These are phyloP conservation scores for Catunica adiposa DNA, from an alignment of 2,329 filamentous ascomycete genomes.

Conservation along the genomic window DNA sequence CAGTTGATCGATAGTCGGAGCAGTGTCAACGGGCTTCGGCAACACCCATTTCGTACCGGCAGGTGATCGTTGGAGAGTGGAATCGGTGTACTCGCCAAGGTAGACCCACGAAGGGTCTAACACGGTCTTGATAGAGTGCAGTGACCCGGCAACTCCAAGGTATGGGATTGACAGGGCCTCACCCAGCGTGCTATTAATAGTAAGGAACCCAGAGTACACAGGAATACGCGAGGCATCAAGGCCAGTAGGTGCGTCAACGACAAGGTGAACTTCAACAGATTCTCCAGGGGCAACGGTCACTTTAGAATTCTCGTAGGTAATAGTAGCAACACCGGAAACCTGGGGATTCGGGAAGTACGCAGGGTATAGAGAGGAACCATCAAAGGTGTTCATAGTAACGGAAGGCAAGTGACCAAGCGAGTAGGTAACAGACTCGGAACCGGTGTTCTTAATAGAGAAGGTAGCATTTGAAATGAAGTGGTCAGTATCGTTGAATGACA, in stretches of 20 bases:
- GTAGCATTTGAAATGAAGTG: constrained; percentile 17
- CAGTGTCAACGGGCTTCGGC: not conserved
- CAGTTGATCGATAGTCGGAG: not conserved
- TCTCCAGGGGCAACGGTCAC: constrained; percentile 17
- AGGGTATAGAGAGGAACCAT: constrained; percentile 5
- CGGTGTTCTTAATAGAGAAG: constrained; percentile 27
- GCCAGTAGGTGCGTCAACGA: constrained; percentile 16
- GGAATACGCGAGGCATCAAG: constrained; percentile 21
- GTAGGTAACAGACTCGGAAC: constrained; percentile 22
- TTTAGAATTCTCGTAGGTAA: not conserved
- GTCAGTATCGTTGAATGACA: constrained; percentile 30
- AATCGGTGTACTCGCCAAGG: constrained; percentile 4
- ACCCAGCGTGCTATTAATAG: constrained; percentile 24
- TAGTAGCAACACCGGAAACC: not conserved
- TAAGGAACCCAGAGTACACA: constrained; percentile 29
- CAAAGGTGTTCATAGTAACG: constrained; percentile 25
- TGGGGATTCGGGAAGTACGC: constrained; percentile 15
- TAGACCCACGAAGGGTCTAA: constrained; percentile 8
- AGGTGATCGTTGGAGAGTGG: not conserved
- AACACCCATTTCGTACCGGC: not conserved
- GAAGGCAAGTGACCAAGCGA: constrained; percentile 23
- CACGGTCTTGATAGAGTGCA: not conserved
- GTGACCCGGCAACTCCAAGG: constrained; percentile 16
- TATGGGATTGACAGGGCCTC: constrained; percentile 29
- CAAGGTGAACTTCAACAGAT: constrained; percentile 15